phyloP scores from a whole-genome alignment of 2,329 filamentous ascomycete genomes.

The Colletotrichum sp. region DNA sequence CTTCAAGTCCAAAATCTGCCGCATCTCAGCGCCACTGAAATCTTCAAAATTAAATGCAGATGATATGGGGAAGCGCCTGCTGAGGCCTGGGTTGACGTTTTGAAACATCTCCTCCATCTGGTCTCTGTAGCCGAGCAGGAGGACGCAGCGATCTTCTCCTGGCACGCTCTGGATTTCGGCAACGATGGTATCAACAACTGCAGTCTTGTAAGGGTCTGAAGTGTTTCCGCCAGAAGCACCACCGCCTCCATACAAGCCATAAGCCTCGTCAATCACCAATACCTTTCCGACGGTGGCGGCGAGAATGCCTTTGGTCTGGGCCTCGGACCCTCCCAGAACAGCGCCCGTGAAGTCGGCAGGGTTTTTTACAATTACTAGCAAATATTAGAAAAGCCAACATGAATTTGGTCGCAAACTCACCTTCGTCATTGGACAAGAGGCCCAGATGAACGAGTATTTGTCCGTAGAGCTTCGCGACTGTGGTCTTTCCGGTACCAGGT shows the following conservation, averaged over 20 bases:
- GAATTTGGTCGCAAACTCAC: slow-evolving; percentile 43
- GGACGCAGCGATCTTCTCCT: slow-evolving; percentile 75
- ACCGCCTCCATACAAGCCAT: slow-evolving; percentile 60
- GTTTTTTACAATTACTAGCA: slow-evolving; percentile 69
- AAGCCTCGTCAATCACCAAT: slow-evolving; percentile 82
- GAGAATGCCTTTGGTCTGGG: slow-evolving; percentile 75
- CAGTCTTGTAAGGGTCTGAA: slow-evolving; percentile 57
- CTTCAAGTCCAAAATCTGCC: slow-evolving; percentile 67
- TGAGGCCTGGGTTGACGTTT: slow-evolving; percentile 75
- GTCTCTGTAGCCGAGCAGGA: slow-evolving; percentile 73
- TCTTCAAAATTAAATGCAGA: slow-evolving; percentile 74
- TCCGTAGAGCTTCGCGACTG: slow-evolving; percentile 76
- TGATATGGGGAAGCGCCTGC: slow-evolving; percentile 67
- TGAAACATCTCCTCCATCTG: slow-evolving; percentile 76
- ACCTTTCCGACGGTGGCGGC: slow-evolving; percentile 73
- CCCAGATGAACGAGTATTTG: slow-evolving; percentile 72
- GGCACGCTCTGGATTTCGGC: slow-evolving; percentile 73
- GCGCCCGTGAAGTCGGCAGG: slow-evolving; percentile 75
- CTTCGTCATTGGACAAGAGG: slow-evolving; percentile 70
- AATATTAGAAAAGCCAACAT: neutral
- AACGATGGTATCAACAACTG: slow-evolving; percentile 76
- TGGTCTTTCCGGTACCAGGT: slow-evolving; percentile 80
- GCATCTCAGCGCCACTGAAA: slow-evolving; percentile 64
- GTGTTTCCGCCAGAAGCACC: slow-evolving; percentile 24
- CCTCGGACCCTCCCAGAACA: slow-evolving; percentile 70